Evolutionary conservation across 2,329 filamentous ascomycete genomes (phyloP), one percentile per base, ranked within the genome.

Genomic region (Trichoderma sp.): DNA sequence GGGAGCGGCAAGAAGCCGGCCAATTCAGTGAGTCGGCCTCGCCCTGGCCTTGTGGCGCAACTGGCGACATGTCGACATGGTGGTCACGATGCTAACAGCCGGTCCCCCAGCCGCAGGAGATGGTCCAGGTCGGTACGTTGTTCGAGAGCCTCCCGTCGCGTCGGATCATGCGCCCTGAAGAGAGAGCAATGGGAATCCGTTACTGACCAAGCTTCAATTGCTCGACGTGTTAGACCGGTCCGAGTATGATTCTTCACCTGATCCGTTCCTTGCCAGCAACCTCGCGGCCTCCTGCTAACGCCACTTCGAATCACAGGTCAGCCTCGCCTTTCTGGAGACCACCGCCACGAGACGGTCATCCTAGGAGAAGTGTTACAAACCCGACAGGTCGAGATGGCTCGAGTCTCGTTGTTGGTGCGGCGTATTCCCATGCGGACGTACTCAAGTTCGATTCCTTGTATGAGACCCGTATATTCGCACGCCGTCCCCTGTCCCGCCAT

Each of bases 351-450:
- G 78, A 85, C 66, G 76, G 78, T 73, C 73, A 79, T 65, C 77
- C 82, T 43, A 87, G 84, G 75, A 84, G 82, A 72, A 78, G 81
- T 71, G 71, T 73, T 24, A 76, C 75, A 57, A 71, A 74, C 24
- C 72, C 76, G 48, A 69, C 69, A 39, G 75, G 80, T 59, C 83
- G 85, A 74, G 88, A 90, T 71, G 43, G 61, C 28, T 80, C 88
- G 58, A 87, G 82, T 72, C 85, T 94, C 67, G 91, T 99, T 43
- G 90, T 98, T 66, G 95, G 95, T 71, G 95, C 95, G 64, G 90
- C 93, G 52, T 99, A 99, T 76, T 98, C 95, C 15, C 95, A 99
- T 78, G 92, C 94, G 30, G 93, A 98, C 79, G 92, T 97, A 74
- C 83, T 97, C 72, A 96, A 94, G 78, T 90, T 94, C 73, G 91